Evolutionary conservation across 306 rosid genomes (phyloP).

Genomic region (Sophora flavescens): DNA sequence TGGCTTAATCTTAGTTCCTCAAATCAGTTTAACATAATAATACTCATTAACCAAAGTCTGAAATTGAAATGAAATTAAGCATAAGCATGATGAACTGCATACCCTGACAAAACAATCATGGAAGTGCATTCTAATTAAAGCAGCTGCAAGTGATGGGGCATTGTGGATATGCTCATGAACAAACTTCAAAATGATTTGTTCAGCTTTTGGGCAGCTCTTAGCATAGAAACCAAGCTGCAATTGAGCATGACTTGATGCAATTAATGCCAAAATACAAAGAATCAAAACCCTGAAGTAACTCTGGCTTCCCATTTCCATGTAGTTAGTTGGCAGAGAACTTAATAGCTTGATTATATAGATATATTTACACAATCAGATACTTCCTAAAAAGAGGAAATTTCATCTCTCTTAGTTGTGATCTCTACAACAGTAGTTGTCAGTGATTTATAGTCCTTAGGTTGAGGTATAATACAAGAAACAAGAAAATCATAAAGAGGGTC

Average conservation of each 20-base stretch:
- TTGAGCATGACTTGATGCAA: constrained; percentile 66
- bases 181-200: constrained; percentile 65
- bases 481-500: constrained; percentile 44
- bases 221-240: constrained; percentile 69
- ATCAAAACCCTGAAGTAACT: constrained; percentile 39
- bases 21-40: neutral
- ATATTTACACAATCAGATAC: neutral
- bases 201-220: constrained; percentile 83
- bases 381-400: constrained; percentile 28
- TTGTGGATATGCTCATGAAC: constrained; percentile 77
- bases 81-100: neutral
- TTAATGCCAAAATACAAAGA: constrained; percentile 51
- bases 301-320: constrained; percentile 50
- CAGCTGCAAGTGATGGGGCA: constrained; percentile 84
- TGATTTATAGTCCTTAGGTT: constrained; percentile 35
- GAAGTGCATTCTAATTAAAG: constrained; percentile 90
- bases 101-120: constrained; percentile 98
- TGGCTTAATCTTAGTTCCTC: constrained; percentile 31
- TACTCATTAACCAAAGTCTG: neutral
- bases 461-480: constrained; percentile 17
- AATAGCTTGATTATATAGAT: constrained; percentile 10
- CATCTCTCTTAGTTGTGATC: neutral
- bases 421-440: constrained; percentile 29
- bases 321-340: neutral
- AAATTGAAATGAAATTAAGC: neutral